Base-by-base conservation (phyloP, 2,329 filamentous ascomycete species). In the Penicillium oxalicum region DNA sequence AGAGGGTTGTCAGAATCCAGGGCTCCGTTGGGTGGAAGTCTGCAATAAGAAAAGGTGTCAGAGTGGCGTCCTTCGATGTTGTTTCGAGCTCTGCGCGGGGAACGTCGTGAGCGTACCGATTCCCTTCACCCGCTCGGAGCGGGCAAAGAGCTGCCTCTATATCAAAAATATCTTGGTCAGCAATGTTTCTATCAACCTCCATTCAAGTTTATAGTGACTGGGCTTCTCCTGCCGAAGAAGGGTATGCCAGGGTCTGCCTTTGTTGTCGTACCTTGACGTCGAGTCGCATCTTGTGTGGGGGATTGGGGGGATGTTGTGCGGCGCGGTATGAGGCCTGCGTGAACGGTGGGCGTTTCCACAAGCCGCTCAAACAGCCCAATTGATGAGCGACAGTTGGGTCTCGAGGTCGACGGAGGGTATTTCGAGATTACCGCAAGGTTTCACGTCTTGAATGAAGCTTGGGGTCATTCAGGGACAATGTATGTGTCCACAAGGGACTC, bases 41-140 rank as follows among this genome's bases (percentile, higher is more conserved):
- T 43, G n/a, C 26, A 9, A 43, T 33, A 24, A 29, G 28, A 43
- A 34, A 12, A 13, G 9, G 8, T 9, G n/a, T 43, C 34, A 43
- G 40, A 12, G 12, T 6, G 9, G 40, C 26, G 29, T 45, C 42
- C 11, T 18, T n/a, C 39, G 41, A 25, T 12, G 13, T 32, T 38
- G 40, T 41, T 33, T 60, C 38, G 13, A 40, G 34, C 60, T 74
- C 69, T 71, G 91, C 88, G 88, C 91, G 96, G 82, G 91, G 77
- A 96, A 91, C 51, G 89, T 88, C 37, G 90, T 91, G 70, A 97
- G 91, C 71, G 96, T 97, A 77, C 97, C 91, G 72, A 95, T 90
- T 68, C 87, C 87, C 77, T 97, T 97, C 60, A 97, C 91, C 75
- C 91, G 86, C 81, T 97, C 89, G 65, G 88, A 94, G 73, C 90